Conservation (phyloP, 2,329 filamentous ascomycete genomes). For the Grosmannia huntii region DNA sequence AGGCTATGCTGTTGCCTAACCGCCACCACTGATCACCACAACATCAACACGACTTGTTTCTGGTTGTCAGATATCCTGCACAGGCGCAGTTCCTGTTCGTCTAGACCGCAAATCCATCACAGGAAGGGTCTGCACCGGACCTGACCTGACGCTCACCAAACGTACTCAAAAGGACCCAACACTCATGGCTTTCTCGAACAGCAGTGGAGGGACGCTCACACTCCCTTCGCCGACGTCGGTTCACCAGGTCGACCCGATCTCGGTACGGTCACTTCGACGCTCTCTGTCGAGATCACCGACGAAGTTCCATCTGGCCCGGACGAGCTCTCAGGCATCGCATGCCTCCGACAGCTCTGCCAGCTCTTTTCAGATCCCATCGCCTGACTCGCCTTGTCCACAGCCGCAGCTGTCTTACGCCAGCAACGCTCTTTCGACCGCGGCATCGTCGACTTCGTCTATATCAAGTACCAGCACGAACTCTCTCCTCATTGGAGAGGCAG, state of each 20-base stretch:
- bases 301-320: constrained; percentile 56
- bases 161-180: background rate
- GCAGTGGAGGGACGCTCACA: constrained; percentile 64
- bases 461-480: background rate
- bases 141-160: background rate
- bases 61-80: background rate
- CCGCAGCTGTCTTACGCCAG: constrained; percentile 11
- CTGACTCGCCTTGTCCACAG: constrained; percentile 35
- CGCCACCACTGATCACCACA: background rate
- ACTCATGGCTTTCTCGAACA: constrained; percentile 45
- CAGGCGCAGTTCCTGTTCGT: background rate
- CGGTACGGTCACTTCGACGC: constrained; percentile 70
- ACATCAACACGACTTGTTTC: background rate
- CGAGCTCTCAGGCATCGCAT: constrained; percentile 34
- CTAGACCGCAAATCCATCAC: background rate
- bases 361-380: constrained; percentile 43
- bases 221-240: constrained; percentile 75
- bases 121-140: background rate
- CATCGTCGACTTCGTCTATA: background rate
- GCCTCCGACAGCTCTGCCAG: constrained; percentile 36
- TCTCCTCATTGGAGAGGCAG: background rate
- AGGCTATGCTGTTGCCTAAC: constrained; percentile 3
- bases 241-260: constrained; percentile 65
- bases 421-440: background rate
- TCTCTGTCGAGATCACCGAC: constrained; percentile 91